Evolutionary conservation across 1,284 basidiomycete genomes (phyloP).

Genomic region (Vanrija sp.): DNA sequence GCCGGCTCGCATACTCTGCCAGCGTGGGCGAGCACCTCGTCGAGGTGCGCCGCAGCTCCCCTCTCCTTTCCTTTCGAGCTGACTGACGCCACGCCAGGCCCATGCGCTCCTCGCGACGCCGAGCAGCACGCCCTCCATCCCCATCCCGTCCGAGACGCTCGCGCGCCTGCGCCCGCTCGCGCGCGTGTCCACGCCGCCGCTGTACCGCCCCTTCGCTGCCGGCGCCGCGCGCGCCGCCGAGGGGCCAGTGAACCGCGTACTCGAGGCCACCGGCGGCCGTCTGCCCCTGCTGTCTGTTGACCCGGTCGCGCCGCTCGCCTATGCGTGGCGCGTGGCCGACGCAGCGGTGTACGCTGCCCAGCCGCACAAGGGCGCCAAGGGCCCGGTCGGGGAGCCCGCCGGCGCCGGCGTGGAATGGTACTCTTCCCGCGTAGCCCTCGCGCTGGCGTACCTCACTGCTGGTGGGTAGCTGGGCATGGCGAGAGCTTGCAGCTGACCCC

Average conservation of each 20-base stretch:
- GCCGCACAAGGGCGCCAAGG: conserved; percentile 15
- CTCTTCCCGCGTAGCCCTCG: conserved; percentile 26
- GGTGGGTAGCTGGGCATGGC: conserved; percentile 16
- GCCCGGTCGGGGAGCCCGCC: conserved; percentile 36
- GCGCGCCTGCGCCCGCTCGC: conserved; percentile 11
- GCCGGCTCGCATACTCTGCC: conserved; percentile 30
- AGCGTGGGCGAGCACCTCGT: conserved; percentile 37
- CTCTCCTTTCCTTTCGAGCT: not conserved
- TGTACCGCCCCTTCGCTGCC: conserved; percentile 6
- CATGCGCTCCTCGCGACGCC: conserved; percentile 37
- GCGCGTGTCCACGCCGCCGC: conserved; percentile 15
- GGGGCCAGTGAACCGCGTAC: not conserved
- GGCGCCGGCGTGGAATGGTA: conserved; percentile 46
- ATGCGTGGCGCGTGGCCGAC: conserved; percentile 42
- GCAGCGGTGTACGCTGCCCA: conserved; percentile 23
- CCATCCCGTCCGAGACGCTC: conserved; percentile 23
- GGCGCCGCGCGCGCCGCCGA: conserved; percentile 1
- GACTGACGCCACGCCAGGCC: conserved; percentile 25
- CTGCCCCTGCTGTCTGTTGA: conserved; percentile 30
- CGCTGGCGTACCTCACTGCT: conserved; percentile 34
- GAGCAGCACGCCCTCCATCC: conserved; percentile 22
- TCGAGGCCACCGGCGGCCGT: conserved; percentile 13
- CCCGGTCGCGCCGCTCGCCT: conserved; percentile 32
- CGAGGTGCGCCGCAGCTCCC: conserved; percentile 25
- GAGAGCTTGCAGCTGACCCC: not conserved